phyloP scores from a whole-genome alignment of 805 yeast species.

The Monosporozyma aquatica region DNA sequence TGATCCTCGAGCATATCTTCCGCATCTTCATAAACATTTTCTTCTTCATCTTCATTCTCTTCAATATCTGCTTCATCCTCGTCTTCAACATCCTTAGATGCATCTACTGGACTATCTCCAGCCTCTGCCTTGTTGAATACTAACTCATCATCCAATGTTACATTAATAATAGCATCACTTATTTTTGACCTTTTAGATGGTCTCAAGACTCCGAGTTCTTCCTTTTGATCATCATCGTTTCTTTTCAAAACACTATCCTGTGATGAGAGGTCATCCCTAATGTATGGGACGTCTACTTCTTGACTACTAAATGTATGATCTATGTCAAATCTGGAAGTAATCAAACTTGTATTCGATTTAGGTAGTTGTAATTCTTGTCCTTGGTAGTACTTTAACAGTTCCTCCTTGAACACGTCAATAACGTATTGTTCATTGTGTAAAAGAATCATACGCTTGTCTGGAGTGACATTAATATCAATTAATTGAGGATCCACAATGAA shows the following conservation, averaged over 20 bases:
- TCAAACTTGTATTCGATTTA: slow-evolving; percentile 6
- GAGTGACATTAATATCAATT: slow-evolving; percentile 83
- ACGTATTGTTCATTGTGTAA: slow-evolving; percentile 58
- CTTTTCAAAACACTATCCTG: not conserved
- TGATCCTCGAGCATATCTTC: too few relatives aligned
- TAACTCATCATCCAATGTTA: slow-evolving; percentile 2
- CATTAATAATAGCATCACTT: not conserved
- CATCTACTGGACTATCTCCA: not conserved
- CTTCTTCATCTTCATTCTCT: not conserved
- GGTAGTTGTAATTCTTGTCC: slow-evolving; percentile 29
- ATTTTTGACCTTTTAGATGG: not conserved
- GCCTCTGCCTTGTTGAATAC: not conserved
- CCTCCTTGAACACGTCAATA: slow-evolving; percentile 45
- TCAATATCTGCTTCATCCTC: not conserved
- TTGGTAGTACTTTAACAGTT: slow-evolving; percentile 41
- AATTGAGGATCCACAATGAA: slow-evolving; percentile 41
- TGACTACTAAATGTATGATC: slow-evolving; percentile 2
- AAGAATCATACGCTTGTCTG: slow-evolving; percentile 73
- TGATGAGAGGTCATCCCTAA: not conserved
- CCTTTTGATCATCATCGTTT: not conserved
- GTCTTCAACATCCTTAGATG: not conserved
- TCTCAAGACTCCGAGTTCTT: too few relatives aligned
- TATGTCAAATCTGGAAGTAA: not conserved
- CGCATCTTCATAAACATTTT: too few relatives aligned
- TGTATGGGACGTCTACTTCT: slow-evolving; percentile 4